These are phyloP conservation scores for Xylaria sp. DNA, from an alignment of 2,329 filamentous ascomycete genomes.

Conservation along the genomic window DNA sequence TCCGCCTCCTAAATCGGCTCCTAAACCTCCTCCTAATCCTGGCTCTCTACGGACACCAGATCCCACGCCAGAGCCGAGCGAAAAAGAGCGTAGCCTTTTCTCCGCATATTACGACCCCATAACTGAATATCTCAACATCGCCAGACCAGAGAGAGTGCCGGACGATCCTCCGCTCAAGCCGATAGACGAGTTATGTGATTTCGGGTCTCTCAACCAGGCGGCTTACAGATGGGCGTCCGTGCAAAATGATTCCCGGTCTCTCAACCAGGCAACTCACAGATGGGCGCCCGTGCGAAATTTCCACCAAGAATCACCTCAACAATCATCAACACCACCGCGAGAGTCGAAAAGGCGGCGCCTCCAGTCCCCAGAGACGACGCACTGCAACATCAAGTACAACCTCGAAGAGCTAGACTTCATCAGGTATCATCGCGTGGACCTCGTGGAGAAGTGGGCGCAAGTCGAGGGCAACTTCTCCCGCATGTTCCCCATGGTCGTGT, in stretches of 20 bases:
- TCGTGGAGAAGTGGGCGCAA: constrained; percentile 41
- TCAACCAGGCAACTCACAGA: background rate
- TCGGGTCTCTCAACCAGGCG: background rate
- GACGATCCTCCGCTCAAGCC: too few species aligned
- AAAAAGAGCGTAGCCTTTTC: constrained; percentile 23
- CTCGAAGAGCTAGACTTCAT: constrained; percentile 48
- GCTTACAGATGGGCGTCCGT: background rate
- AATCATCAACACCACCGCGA: background rate
- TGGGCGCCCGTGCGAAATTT: constrained; percentile 2
- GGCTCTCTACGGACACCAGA: constrained; percentile 31
- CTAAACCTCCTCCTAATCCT: background rate
- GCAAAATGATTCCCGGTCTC: background rate
- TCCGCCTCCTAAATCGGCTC: too few species aligned
- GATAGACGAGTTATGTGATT: too few species aligned
- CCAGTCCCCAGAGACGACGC: constrained; percentile 32
- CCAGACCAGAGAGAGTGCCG: constrained; percentile 33
- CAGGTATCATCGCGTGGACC: constrained; percentile 47
- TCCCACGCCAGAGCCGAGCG: constrained; percentile 39
- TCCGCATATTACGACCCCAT: constrained; percentile 41
- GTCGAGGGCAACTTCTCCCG: constrained; percentile 37
- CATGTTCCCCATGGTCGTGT: constrained; percentile 41
- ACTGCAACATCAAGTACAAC: constrained; percentile 50
- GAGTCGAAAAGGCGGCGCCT: constrained; percentile 27
- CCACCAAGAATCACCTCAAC: constrained; percentile 9
- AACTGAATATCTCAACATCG: constrained; percentile 42